A percentile compares a stretch with the other conserved stretches of the same genome.
Conservation (phyloP, 2,329 filamentous ascomycete species). For the Chaetomiaceae sp. region DNA sequence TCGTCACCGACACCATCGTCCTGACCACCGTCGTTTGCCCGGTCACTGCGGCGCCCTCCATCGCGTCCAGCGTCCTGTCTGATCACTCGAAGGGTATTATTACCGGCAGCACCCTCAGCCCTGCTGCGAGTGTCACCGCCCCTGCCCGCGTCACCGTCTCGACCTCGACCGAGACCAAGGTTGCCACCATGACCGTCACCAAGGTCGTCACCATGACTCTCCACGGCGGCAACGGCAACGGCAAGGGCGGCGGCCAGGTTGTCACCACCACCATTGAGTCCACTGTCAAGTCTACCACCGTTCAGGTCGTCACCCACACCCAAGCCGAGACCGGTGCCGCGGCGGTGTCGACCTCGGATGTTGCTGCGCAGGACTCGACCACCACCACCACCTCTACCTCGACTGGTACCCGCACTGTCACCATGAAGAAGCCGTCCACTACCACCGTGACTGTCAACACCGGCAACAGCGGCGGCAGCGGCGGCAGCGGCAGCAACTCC, state of each 20-base stretch:
- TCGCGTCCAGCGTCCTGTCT: slow-evolving; percentile 33
- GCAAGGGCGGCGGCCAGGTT: slow-evolving; percentile 14
- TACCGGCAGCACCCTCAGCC: slow-evolving; percentile 34
- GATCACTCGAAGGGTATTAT: slow-evolving; percentile 29
- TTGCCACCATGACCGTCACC: slow-evolving; percentile 19
- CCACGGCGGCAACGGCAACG: slow-evolving; percentile 16
- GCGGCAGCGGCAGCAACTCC: slow-evolving; percentile 4
- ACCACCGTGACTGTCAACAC: slow-evolving; percentile 12
- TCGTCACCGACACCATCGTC: slow-evolving; percentile 35
- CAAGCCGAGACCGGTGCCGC: neutral
- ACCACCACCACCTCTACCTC: slow-evolving; percentile 24
- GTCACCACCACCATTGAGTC: slow-evolving; percentile 25
- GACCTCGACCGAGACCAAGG: slow-evolving; percentile 18
- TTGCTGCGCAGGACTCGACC: slow-evolving; percentile 17
- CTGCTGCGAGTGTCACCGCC: slow-evolving; percentile 28
- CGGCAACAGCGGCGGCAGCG: slow-evolving; percentile 7
- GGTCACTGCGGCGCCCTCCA: slow-evolving; percentile 33
- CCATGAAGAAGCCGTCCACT: slow-evolving; percentile 16
- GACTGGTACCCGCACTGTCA: slow-evolving; percentile 26
- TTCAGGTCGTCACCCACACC: slow-evolving; percentile 19
- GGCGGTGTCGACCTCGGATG: slow-evolving; percentile 1
- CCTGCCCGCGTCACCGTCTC: slow-evolving; percentile 6
- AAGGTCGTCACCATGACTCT: slow-evolving; percentile 25
- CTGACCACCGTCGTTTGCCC: slow-evolving; percentile 39
- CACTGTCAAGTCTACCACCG: slow-evolving; percentile 24